Conservation (phyloP, 257 asterid species). For the Verbena officinalis region DNA sequence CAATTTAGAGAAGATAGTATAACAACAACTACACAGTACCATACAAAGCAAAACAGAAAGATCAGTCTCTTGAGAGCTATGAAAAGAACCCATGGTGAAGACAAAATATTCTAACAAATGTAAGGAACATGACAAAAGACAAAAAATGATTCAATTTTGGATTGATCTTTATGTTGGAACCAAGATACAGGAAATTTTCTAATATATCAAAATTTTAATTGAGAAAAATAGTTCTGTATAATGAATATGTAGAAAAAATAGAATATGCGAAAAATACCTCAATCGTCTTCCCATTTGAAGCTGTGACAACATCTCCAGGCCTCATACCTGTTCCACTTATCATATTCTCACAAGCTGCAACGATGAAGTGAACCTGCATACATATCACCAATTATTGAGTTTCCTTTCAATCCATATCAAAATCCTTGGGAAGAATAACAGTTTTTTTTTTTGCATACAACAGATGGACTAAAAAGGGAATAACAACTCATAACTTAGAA, state of each 20-base stretch:
- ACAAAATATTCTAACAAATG: neutral
- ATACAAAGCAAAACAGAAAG: neutral
- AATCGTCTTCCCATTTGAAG: slow-evolving; percentile 91
- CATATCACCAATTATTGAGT: slow-evolving; percentile 11
- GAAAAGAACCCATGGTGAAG: neutral
- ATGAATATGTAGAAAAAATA: neutral
- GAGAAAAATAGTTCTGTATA: neutral
- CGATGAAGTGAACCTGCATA: slow-evolving; percentile 70
- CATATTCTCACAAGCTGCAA: slow-evolving; percentile 90
- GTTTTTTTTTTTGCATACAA: neutral
- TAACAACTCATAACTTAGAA: neutral
- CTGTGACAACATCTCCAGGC: slow-evolving; percentile 85
- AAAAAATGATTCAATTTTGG: neutral
- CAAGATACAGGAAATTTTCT: neutral
- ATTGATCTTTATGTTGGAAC: neutral
- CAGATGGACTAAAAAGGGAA: neutral
- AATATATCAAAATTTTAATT: neutral
- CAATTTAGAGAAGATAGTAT: neutral
- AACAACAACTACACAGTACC: neutral
- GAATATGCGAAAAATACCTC: slow-evolving; percentile 52
- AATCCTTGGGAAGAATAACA: neutral
- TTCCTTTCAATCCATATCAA: slow-evolving; percentile 13
- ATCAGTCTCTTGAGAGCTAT: too few relatives aligned
- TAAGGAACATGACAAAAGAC: neutral
- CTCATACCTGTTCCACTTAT: slow-evolving; percentile 84